Evolutionary conservation across 768 basidiomycete genomes (phyloP), one percentile per base, ranked within the genome.

Genomic region (Boletus sp.): DNA sequence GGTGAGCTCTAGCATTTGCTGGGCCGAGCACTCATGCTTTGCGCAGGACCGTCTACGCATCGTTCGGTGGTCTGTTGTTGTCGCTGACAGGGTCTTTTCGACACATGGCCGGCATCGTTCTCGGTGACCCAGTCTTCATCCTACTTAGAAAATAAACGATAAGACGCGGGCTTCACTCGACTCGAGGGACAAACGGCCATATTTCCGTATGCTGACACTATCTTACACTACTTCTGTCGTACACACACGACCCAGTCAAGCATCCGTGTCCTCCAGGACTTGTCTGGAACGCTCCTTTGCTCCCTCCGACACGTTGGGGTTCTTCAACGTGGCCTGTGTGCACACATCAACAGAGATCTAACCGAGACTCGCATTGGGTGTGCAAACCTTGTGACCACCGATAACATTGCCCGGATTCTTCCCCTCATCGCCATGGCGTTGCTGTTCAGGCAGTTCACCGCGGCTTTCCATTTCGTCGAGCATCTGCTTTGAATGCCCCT

Each of bases 41-140:
- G 38, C 17, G 44, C 62, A 98, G 95, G 49, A 97, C 95, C 27
- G 96, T 87, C 19, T 99, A 98, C 70, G 88, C 90, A 40, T 98
- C 96, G 8, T 99, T 97, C 56, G 97, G 97, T 38, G 97, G 97
- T 21, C 79, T 99, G 17, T 78, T 99, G 37, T 86, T 99, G 85
- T 93, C 97, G 0, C 74, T 99, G 48, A 87, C 92, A 29, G 97
- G 97, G 2, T 91, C 86, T 32, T 94, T 85, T 74, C 83, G 97
- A 53, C 94, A 98, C 74, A 80, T 99, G 80, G 85, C 90, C 33
- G 85, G 82, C 63, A 85, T 99, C 53, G 93, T 96, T 14, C 83
- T 98, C 5, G 95, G 96, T 29, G 93, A 98, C 66, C 89, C 93
- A 46, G 80, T 98, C 51, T 98, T 92, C 70, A 75, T 97, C 39